Percentiles rank a stretch among this genome's conserved stretches.
phyloP scores from a whole-genome alignment of 2,329 filamentous ascomycete species.

The Berkeleyomyces basicola region DNA sequence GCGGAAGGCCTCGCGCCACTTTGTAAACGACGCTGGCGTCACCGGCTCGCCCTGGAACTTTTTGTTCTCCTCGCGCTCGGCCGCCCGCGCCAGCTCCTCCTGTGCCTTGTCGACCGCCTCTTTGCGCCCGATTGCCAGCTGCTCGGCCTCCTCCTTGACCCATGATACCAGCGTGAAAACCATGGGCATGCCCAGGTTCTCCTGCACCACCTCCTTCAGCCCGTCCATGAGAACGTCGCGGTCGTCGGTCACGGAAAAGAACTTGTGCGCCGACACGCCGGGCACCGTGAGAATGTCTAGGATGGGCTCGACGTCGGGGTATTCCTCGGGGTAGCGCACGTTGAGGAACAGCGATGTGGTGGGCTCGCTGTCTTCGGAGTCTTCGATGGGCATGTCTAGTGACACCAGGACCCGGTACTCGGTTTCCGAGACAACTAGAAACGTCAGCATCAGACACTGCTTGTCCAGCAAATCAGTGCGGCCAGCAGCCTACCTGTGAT shows the following conservation, averaged over 20 bases:
- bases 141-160: constrained; percentile 81
- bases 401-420: constrained; percentile 74
- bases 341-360: constrained; percentile 58
- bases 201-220: constrained; percentile 61
- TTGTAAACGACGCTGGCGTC: constrained; percentile 68
- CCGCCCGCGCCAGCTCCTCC: constrained; percentile 38
- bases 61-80: constrained; percentile 82
- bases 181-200: constrained; percentile 96
- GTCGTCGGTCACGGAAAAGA: constrained; percentile 69
- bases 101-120: constrained; percentile 41
- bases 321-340: constrained; percentile 75
- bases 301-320: constrained; percentile 72
- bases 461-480: not conserved
- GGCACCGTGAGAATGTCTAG: constrained; percentile 64
- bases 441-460: not conserved
- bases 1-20: constrained; percentile 65
- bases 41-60: constrained; percentile 90
- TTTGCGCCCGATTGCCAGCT: constrained; percentile 58
- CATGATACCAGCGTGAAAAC: constrained; percentile 78
- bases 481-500: constrained; percentile 52
- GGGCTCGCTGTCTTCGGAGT: constrained; percentile 40
- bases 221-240: constrained; percentile 54
- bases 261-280: constrained; percentile 49
- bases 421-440: constrained; percentile 68
- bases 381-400: constrained; percentile 59